Evolutionary conservation across 2,329 filamentous ascomycete genomes (phyloP).

Genomic region (Aureobasidium namibiae): DNA sequence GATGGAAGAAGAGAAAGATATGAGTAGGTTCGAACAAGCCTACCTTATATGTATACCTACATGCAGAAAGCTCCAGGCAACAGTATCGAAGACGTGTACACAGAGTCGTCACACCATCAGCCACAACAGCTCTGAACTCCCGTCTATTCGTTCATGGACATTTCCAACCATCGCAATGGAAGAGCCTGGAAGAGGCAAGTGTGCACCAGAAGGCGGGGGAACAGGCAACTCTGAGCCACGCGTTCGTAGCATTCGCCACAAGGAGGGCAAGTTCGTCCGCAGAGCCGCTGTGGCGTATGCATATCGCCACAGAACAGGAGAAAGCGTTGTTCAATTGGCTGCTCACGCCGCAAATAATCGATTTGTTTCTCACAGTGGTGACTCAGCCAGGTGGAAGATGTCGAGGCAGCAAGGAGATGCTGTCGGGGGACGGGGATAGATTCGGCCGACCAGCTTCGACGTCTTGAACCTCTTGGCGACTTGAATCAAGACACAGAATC

Average conservation of each 20-base stretch:
- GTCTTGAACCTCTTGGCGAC: not conserved
- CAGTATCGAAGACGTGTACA: slow-evolving; percentile 7
- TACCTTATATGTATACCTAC: slow-evolving; percentile 10
- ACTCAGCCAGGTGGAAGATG: not conserved
- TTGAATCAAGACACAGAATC: not conserved
- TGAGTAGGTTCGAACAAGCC: not conserved
- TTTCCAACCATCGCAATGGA: not conserved
- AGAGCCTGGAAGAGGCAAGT: slow-evolving; percentile 8
- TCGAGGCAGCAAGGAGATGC: not conserved
- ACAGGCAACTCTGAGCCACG: slow-evolving; percentile 12
- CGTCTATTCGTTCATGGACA: not conserved
- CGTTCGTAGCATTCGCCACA: slow-evolving; percentile 10
- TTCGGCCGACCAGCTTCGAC: not conserved
- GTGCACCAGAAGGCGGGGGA: not conserved
- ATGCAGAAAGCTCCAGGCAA: slow-evolving; percentile 1
- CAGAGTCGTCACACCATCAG: slow-evolving; percentile 5
- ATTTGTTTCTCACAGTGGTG: not conserved
- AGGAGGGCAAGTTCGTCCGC: not conserved
- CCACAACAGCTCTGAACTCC: not conserved
- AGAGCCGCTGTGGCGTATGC: not conserved
- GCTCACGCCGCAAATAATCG: not conserved
- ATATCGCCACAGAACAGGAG: not conserved
- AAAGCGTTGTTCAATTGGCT: not conserved
- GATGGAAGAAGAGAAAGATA: not conserved
- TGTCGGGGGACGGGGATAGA: not conserved